Evolutionary conservation across 306 rosid genomes (phyloP).

Genomic region (Prunus armeniaca): DNA sequence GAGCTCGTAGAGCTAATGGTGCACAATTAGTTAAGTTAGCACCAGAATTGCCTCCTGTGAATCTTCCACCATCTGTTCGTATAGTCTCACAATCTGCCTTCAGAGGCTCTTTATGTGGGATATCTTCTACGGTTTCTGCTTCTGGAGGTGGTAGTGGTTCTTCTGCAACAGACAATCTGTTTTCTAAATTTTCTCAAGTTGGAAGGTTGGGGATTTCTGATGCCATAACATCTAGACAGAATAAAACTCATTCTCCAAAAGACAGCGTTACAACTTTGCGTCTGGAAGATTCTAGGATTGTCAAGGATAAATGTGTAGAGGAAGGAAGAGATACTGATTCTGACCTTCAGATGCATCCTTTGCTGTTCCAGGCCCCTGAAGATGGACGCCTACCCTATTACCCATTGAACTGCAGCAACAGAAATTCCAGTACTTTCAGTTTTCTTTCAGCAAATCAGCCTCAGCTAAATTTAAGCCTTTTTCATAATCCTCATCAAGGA

Average conservation of each 20-base stretch:
- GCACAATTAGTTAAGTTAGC: constrained; percentile 73
- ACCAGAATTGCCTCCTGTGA: constrained; percentile 88
- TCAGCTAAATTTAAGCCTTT: constrained; percentile 65
- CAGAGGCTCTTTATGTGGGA: constrained; percentile 49
- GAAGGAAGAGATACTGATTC: constrained; percentile 47
- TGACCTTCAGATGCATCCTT: constrained; percentile 93
- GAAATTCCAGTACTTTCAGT: constrained; percentile 52
- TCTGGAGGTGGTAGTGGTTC: constrained; percentile 41
- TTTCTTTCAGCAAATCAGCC: constrained; percentile 74
- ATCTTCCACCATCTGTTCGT: constrained; percentile 90
- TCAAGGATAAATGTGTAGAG: constrained; percentile 39
- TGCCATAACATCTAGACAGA: constrained; percentile 29
- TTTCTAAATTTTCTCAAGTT: constrained; percentile 41
- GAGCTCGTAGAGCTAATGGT: constrained; percentile 47
- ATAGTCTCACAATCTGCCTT: constrained; percentile 77
- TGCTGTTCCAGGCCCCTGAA: constrained; percentile 76
- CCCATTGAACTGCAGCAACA: constrained; percentile 51
- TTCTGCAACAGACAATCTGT: constrained; percentile 33
- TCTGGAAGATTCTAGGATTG: constrained; percentile 38
- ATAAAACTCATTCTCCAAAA: constrained; percentile 14
- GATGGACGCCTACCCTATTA: constrained; percentile 54
- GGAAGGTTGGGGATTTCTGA: constrained; percentile 30
- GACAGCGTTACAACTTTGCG: constrained; percentile 31
- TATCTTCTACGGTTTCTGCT: constrained; percentile 41
- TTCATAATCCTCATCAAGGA: constrained; percentile 65